Evolutionary conservation across 2,329 filamentous ascomycete species (phyloP).

Genomic region (Bipolaris oryzae): DNA sequence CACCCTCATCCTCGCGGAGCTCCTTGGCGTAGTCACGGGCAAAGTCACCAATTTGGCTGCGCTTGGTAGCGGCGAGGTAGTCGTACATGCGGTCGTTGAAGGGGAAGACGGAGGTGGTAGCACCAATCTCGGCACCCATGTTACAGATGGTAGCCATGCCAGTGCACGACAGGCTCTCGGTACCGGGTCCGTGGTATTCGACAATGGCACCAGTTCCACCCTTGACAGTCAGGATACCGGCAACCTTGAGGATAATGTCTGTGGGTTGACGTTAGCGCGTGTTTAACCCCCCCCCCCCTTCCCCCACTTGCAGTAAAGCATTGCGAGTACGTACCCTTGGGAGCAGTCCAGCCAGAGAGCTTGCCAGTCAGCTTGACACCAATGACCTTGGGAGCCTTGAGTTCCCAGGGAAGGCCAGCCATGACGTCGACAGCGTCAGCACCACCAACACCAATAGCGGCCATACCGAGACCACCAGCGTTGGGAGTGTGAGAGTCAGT

Average conservation of each 20-base stretch:
- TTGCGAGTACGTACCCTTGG: conserved; percentile 72
- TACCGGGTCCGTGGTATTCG: conserved; percentile 77
- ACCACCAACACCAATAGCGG: conserved; percentile 94
- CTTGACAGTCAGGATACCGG: conserved; percentile 96
- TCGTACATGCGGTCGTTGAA: conserved; percentile 99
- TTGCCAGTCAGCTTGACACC: conserved; percentile 93
- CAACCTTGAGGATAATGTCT: conserved; percentile 98
- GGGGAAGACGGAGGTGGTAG: conserved; percentile 93
- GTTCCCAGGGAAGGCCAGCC: conserved; percentile 95
- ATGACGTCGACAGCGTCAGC: conserved; percentile 99
- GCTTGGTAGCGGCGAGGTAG: conserved; percentile 91
- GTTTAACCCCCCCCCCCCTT: too few relatives aligned
- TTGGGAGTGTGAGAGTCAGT: conserved; percentile 99
- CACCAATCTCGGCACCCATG: conserved; percentile 65
- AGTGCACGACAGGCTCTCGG: conserved; percentile 75
- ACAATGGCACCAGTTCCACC: conserved; percentile 93
- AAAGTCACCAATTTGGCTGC: conserved; percentile 87
- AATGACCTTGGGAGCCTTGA: conserved; percentile 97
- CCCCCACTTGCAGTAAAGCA: conserved; percentile 14
- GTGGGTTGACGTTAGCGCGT: conserved; percentile 14
- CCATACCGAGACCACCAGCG: conserved; percentile 93
- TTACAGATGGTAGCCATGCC: conserved; percentile 81
- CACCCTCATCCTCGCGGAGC: conserved; percentile 81
- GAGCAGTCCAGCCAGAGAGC: conserved; percentile 87
- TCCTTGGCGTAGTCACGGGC: conserved; percentile 82